Evolutionary conservation across 257 asterid species (phyloP).

Genomic region (Jacaranda mimosifolia): DNA sequence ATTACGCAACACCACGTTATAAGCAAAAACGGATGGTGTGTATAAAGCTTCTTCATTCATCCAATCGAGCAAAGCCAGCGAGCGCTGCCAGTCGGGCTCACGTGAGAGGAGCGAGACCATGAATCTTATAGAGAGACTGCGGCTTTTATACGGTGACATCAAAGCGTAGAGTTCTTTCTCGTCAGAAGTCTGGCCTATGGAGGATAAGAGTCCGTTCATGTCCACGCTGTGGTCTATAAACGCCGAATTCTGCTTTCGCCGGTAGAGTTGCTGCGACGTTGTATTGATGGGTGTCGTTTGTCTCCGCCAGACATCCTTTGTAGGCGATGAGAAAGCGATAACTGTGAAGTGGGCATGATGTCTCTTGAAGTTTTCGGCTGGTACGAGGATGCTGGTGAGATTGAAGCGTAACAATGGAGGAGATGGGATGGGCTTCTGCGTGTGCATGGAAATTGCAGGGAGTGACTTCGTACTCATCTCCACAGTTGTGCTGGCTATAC

Average conservation of each 20-base stretch:
- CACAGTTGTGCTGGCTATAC: background rate
- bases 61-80: conserved; percentile 95
- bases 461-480: conserved; percentile 30
- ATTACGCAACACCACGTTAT: conserved; percentile 91
- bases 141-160: conserved; percentile 72
- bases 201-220: conserved; percentile 69
- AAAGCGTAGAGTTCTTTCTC: conserved; percentile 74
- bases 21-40: conserved; percentile 85
- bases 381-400: conserved; percentile 39
- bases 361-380: conserved; percentile 29
- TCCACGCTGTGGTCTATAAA: conserved; percentile 73
- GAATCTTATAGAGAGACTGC: conserved; percentile 72
- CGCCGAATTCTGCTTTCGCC: conserved; percentile 39
- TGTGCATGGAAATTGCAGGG: conserved; percentile 36
- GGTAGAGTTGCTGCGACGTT: conserved; percentile 39
- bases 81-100: conserved; percentile 88
- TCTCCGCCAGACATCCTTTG: conserved; percentile 62
- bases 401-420: conserved; percentile 37
- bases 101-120: conserved; percentile 85
- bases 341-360: conserved; percentile 40
- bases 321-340: conserved; percentile 46
- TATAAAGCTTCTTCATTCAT: conserved; percentile 76
- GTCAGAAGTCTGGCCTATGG: conserved; percentile 69
- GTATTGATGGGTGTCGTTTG: conserved; percentile 30
- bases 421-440: conserved; percentile 33